Base-by-base conservation (phyloP, 306 rosid genomes). In the Cicer yamashitae region DNA sequence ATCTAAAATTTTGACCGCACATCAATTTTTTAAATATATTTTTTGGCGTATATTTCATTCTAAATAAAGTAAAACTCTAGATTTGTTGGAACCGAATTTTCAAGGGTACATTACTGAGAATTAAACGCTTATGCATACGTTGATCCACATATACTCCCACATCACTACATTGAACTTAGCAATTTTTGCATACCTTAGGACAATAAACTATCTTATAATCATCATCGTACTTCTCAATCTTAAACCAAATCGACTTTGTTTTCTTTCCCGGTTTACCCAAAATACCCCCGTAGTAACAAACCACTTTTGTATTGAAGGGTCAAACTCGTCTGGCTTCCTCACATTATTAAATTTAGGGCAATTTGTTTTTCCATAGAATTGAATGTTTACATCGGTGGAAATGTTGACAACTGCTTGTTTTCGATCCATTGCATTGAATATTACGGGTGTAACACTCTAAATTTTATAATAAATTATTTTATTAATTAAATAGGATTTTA, bases 191-290 rank as follows among this genome's bases (percentile, higher is more conserved):
- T n/a, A 47, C 52, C 10, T 6, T 47, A 47, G 52, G 52, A 47
- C 52, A 47, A n/a, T 47, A 47, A 47, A 47, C 52, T 47, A 47
- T 47, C 52, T 47, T 47, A n/a, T 47, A 47, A 47, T 47, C 52
- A 47, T 11, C 51, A 46, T 46, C 51, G 12, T 46, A 46, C 11
- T 46, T 46, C 13, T 46, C 51, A 46, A 46, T 46, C 51, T 46
- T 46, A 4, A 46, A 46, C 51, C 51, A 46, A 46, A 1, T 46
- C 12, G 13, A 3, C 9, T 8, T 13, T 5, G 51, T 46, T 6
- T 46, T 46, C 51, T 46, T 46, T 46, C 51, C 51, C 51, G 51
- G 51, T 2, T 5, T 46, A 8, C 51, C 51, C 9, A 46, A 13
- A 46, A 46, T 13, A 4, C 51, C 51, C 51, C 51, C 9, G 12